Percentiles rank a stretch among this genome's conserved stretches.
Evolutionary conservation across 2,329 filamentous ascomycete genomes (phyloP).

Genomic region (Orbilia blumenaviensis): DNA sequence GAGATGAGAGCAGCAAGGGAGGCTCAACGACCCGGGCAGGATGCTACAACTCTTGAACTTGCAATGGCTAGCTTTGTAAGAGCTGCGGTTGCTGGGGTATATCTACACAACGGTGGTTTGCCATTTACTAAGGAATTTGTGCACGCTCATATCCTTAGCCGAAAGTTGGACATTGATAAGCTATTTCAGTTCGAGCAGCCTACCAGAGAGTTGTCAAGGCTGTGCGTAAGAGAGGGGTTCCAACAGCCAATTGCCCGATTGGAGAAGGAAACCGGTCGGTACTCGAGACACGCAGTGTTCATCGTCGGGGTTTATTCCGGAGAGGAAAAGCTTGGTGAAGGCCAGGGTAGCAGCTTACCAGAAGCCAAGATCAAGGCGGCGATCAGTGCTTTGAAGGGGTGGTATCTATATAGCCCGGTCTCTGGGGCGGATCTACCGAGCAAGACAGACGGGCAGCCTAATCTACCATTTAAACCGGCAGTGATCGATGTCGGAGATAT

Average conservation of each 20-base stretch:
- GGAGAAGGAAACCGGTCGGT: constrained; percentile 87
- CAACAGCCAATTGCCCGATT: constrained; percentile 85
- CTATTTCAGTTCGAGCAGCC: constrained; percentile 88
- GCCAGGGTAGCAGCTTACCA: constrained; percentile 78
- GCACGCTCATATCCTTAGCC: constrained; percentile 80
- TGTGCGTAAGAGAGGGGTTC: constrained; percentile 90
- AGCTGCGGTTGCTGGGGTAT: constrained; percentile 83
- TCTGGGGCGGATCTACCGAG: constrained; percentile 64
- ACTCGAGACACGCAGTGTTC: constrained; percentile 85
- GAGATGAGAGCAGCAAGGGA: constrained; percentile 53
- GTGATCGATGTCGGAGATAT: constrained; percentile 70
- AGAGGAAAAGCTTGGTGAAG: constrained; percentile 89
- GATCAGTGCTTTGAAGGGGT: constrained; percentile 85
- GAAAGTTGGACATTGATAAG: constrained; percentile 76
- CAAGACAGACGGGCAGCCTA: constrained; percentile 62
- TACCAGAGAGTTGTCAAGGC: constrained; percentile 79
- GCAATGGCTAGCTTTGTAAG: constrained; percentile 81
- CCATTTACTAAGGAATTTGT: constrained; percentile 83
- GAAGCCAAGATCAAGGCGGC: constrained; percentile 81
- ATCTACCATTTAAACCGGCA: constrained; percentile 65
- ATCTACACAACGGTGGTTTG: constrained; percentile 78
- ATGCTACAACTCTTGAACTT: constrained; percentile 38
- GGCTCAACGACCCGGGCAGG: constrained; percentile 63
- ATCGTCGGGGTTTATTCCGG: constrained; percentile 95
- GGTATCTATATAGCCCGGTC: constrained; percentile 91